Conservation (phyloP, 345 rosid species). For the Linum trigynum region DNA sequence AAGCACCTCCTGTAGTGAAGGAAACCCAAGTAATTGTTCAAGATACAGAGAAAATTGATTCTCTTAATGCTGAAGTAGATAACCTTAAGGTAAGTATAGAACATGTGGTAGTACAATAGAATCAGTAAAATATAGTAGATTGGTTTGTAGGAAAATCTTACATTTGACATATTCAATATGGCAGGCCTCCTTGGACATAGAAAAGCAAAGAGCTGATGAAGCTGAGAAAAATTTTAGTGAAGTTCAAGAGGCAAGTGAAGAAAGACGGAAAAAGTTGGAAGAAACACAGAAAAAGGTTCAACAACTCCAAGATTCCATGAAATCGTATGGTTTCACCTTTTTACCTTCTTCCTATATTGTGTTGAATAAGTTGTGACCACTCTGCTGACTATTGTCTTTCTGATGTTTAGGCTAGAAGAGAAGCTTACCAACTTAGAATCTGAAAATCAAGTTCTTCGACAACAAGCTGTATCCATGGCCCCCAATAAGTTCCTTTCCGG, state of each 20-base stretch:
- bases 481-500: slow-evolving; percentile 29
- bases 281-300: slow-evolving; percentile 68
- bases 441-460: slow-evolving; percentile 64
- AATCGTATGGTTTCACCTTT: slow-evolving; percentile 5
- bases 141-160: background rate
- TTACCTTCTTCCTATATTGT: background rate
- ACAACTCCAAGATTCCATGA: slow-evolving; percentile 70
- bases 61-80: slow-evolving; percentile 47
- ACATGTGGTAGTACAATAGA: background rate
- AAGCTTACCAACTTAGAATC: slow-evolving; percentile 51
- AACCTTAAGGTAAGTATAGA: slow-evolving; percentile 46
- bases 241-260: slow-evolving; percentile 56
- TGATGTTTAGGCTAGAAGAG: slow-evolving; percentile 34
- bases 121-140: background rate
- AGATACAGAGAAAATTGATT: slow-evolving; percentile 35
- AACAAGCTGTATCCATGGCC: slow-evolving; percentile 46
- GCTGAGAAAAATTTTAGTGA: slow-evolving; percentile 52
- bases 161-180: background rate
- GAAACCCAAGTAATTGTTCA: slow-evolving; percentile 28
- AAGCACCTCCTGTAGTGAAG: slow-evolving; percentile 58
- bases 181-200: slow-evolving; percentile 48
- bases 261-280: slow-evolving; percentile 51
- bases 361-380: no score
- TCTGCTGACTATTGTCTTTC: slow-evolving; percentile 8
- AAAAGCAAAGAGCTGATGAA: slow-evolving; percentile 72